These are phyloP conservation scores for Prunus campanulata DNA, from an alignment of 306 rosid species.

Conservation along the genomic window DNA sequence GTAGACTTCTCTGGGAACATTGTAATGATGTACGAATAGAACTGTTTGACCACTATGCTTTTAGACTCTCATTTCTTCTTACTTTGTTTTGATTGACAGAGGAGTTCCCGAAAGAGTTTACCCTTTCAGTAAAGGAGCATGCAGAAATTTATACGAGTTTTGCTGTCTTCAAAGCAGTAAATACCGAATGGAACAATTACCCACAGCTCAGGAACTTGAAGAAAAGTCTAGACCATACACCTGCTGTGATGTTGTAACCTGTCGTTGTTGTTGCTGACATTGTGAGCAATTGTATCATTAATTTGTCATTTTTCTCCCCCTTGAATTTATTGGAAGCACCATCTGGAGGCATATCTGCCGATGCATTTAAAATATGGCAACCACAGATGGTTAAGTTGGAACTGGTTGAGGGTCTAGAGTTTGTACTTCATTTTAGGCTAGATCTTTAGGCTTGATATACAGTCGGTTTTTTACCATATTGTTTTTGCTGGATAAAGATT, in stretches of 20 bases:
- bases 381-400: conserved; percentile 18
- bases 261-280: conserved; percentile 76
- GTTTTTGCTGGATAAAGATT: conserved; percentile 18
- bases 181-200: conserved; percentile 56
- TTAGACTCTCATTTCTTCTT: neutral
- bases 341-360: conserved; percentile 14
- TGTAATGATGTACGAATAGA: neutral
- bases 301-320: neutral
- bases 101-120: conserved; percentile 74
- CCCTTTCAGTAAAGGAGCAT: conserved; percentile 83
- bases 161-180: conserved; percentile 49
- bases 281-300: conserved; percentile 19
- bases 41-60: neutral
- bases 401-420: conserved; percentile 6
- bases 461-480: conserved; percentile 25
- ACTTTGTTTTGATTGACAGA: conserved; percentile 42
- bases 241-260: conserved; percentile 51
- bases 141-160: conserved; percentile 68
- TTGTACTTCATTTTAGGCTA: conserved; percentile 14
- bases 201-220: conserved; percentile 55
- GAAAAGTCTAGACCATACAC: conserved; percentile 70
- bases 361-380: conserved; percentile 16
- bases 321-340: conserved; percentile 13
- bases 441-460: conserved; percentile 34
- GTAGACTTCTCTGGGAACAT: neutral